Conservation (phyloP, 257 asterid genomes). For the Fraxinus americana region DNA sequence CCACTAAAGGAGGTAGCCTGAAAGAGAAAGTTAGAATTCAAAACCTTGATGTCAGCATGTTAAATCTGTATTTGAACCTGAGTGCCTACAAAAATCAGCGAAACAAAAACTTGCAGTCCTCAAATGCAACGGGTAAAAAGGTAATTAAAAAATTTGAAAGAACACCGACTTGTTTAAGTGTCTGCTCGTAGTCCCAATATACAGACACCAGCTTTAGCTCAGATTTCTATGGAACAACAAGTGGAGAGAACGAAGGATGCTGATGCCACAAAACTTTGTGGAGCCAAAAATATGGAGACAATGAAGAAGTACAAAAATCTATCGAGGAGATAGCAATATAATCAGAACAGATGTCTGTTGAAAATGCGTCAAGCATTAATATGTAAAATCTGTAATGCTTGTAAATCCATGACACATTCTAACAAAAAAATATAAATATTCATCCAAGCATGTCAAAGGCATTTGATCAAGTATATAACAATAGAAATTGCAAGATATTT, state of each 20-base stretch:
- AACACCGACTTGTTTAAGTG: conserved; percentile 70
- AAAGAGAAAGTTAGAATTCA: too few relatives aligned
- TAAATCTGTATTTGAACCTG: not conserved
- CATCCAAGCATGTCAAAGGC: conserved; percentile 22
- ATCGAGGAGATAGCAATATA: conserved; percentile 26
- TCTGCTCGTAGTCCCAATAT: conserved; percentile 24
- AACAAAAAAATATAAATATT: not conserved
- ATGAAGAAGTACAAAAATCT: conserved; percentile 86
- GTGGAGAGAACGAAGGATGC: conserved; percentile 58
- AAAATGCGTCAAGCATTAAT: conserved; percentile 19
- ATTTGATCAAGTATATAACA: conserved; percentile 15
- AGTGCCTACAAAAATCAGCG: conserved; percentile 4
- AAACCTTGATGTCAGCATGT: not conserved
- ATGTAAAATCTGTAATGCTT: not conserved
- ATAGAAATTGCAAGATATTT: not conserved
- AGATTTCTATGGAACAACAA: conserved; percentile 51
- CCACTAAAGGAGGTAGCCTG: too few relatives aligned
- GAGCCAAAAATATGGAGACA: conserved; percentile 72
- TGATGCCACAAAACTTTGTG: conserved; percentile 80
- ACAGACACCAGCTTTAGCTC: conserved; percentile 71
- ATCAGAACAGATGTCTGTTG: conserved; percentile 15
- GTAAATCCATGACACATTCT: not conserved
- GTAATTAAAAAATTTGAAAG: conserved; percentile 25
- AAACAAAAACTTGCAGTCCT: conserved; percentile 3
- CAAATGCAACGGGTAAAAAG: conserved; percentile 12